These are phyloP conservation scores for Echium plantagineum DNA, from an alignment of 257 asterid species.

Conservation along the genomic window DNA sequence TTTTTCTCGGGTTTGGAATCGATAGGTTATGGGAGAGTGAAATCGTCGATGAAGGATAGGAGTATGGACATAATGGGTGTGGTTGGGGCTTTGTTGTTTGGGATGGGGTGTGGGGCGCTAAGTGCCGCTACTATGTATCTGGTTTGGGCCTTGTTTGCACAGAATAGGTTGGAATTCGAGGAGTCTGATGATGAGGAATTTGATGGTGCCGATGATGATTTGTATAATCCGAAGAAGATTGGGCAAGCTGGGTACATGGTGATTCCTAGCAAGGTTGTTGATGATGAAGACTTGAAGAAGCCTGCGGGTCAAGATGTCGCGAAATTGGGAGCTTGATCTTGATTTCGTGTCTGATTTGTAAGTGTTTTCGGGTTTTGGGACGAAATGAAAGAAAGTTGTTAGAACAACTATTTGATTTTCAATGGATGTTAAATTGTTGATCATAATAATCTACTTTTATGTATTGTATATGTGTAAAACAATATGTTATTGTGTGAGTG, in stretches of 20 bases:
- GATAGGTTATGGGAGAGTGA: constrained; percentile 11
- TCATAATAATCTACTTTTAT: too few species aligned
- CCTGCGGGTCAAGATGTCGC: neutral
- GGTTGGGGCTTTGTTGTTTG: constrained; percentile 49
- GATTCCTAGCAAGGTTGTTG: constrained; percentile 14
- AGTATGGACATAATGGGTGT: constrained; percentile 54
- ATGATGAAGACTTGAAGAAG: neutral
- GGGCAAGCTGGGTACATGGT: constrained; percentile 29
- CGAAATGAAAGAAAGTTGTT: too few species aligned
- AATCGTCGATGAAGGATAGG: constrained; percentile 43
- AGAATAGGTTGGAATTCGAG: constrained; percentile 28
- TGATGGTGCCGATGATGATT: constrained; percentile 26
- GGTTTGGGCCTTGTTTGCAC: constrained; percentile 42
- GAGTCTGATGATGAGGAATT: constrained; percentile 8
- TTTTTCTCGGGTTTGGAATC: too few species aligned
- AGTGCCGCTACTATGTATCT: constrained; percentile 47
- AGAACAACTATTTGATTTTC: too few species aligned
- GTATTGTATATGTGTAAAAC: too few species aligned
- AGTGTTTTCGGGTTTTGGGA: too few species aligned
- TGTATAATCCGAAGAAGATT: constrained; percentile 30
- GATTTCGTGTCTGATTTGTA: too few species aligned
- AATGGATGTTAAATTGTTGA: too few species aligned
- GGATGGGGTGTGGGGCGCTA: constrained; percentile 56
- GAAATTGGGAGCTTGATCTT: too few species aligned
- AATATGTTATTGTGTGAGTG: too few species aligned